Conservation (phyloP, 805 yeast genomes). For the Saturnispora halmiae region DNA sequence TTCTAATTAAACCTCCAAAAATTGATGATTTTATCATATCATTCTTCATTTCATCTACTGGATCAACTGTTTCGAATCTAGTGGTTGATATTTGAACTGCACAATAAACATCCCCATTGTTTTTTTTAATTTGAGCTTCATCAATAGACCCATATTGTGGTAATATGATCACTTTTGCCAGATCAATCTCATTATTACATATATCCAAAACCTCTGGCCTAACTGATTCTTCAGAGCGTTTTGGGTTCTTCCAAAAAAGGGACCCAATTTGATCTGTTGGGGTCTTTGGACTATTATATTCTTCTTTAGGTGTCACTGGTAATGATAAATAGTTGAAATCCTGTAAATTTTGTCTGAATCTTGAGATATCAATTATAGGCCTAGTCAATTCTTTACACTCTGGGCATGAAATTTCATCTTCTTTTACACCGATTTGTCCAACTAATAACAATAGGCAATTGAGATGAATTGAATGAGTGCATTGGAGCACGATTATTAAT, state of each 20-base stretch:
- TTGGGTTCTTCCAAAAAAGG: conserved; percentile 14
- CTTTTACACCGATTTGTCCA: not conserved
- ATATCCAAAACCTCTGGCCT: not conserved
- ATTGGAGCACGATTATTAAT: conserved; percentile 32
- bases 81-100: conserved; percentile 20
- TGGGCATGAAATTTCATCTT: conserved; percentile 13
- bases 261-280: conserved; percentile 22
- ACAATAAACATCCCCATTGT: conserved; percentile 15
- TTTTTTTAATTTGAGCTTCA: conserved; percentile 9
- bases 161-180: conserved; percentile 19
- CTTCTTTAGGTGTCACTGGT: not conserved
- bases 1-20: conserved; percentile 17
- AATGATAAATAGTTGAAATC: conserved; percentile 4
- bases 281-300: conserved; percentile 15
- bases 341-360: conserved; percentile 4
- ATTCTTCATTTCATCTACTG: conserved; percentile 13
- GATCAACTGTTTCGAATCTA: conserved; percentile 22
- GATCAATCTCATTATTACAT: conserved; percentile 7
- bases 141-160: conserved; percentile 23
- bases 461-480: conserved; percentile 38
- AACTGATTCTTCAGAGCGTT: not conserved
- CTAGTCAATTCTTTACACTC: conserved; percentile 7
- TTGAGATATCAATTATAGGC: conserved; percentile 4
- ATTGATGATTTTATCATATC: conserved; percentile 18
- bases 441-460: conserved; percentile 32